phyloP scores from a whole-genome alignment of 768 basidiomycete genomes.

The Tricholoma bakamatsutake region DNA sequence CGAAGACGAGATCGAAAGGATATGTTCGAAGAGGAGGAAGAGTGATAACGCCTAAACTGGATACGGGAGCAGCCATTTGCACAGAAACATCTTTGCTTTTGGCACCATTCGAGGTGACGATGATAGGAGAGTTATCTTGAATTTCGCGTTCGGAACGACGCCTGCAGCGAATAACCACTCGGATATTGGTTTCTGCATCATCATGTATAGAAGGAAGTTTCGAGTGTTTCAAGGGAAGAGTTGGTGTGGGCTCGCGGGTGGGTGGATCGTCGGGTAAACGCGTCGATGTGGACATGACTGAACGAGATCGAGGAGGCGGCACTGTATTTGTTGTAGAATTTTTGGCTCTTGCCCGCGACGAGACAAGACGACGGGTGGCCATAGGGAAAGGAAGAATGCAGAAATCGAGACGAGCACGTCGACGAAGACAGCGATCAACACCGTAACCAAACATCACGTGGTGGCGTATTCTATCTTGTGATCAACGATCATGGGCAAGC shows the following conservation, averaged over 20 bases:
- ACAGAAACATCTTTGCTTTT: conserved; percentile 74
- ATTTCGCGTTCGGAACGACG: conserved; percentile 83
- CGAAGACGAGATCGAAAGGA: conserved; percentile 93
- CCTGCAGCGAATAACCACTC: conserved; percentile 89
- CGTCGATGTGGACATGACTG: conserved; percentile 39
- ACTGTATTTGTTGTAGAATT: conserved; percentile 25
- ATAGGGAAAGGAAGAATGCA: conserved; percentile 27
- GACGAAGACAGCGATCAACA: conserved; percentile 11
- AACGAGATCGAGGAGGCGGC: conserved; percentile 39
- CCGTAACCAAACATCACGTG: conserved; percentile 28
- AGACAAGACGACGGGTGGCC: conserved; percentile 57
- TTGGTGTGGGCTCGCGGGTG: conserved; percentile 2
- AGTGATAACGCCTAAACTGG: conserved; percentile 67
- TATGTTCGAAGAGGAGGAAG: conserved; percentile 81
- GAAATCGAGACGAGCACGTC: background rate
- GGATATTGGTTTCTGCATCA: conserved; percentile 79
- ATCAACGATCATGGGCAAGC: conserved; percentile 68
- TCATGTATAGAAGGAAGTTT: conserved; percentile 23
- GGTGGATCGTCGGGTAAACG: conserved; percentile 18
- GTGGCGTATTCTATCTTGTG: conserved; percentile 5
- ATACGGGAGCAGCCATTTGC: conserved; percentile 65
- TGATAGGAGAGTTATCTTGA: conserved; percentile 80
- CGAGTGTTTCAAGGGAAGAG: conserved; percentile 16
- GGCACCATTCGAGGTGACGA: conserved; percentile 73
- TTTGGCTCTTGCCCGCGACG: conserved; percentile 40